phyloP scores from a whole-genome alignment of 2,329 filamentous ascomycete genomes.

The Mycosphaerelloides madeirae region DNA sequence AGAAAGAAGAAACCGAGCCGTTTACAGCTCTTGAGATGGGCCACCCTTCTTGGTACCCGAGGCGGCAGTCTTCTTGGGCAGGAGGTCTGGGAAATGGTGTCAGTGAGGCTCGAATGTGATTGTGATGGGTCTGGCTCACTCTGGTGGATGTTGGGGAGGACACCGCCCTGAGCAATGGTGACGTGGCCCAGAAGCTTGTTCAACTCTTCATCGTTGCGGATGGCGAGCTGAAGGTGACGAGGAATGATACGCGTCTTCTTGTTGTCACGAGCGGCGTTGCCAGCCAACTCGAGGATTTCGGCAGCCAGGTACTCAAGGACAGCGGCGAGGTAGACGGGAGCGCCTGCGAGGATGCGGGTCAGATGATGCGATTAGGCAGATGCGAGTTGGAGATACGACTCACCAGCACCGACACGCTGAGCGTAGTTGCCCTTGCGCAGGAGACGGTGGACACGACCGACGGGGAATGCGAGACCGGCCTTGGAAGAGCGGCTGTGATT shows the following conservation, averaged over 20 bases:
- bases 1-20: slow-evolving; percentile 24
- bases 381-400: slow-evolving; percentile 28
- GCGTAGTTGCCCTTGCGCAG: slow-evolving; percentile 99
- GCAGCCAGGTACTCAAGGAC: slow-evolving; percentile 97
- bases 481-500: slow-evolving; percentile 84
- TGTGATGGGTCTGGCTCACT: slow-evolving; percentile 56
- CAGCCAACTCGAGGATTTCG: slow-evolving; percentile 95
- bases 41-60: slow-evolving; percentile 74
- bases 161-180: slow-evolving; percentile 95
- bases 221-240: slow-evolving; percentile 94
- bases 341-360: slow-evolving; percentile 15
- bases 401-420: slow-evolving; percentile 95
- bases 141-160: slow-evolving; percentile 94
- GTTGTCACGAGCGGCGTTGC: slow-evolving; percentile 97
- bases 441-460: slow-evolving; percentile 98
- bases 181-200: slow-evolving; percentile 97
- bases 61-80: slow-evolving; percentile 93
- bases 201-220: slow-evolving; percentile 95
- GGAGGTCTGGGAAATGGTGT: slow-evolving; percentile 65
- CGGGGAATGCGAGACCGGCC: slow-evolving; percentile 97
- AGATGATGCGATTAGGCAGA: slow-evolving; percentile 13
- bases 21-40: slow-evolving; percentile 90
- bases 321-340: slow-evolving; percentile 71
- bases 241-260: slow-evolving; percentile 99
- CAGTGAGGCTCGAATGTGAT: slow-evolving; percentile 30